A percentile compares a stretch with the other conserved stretches of the same genome.
These are phyloP conservation scores for Panicum virgatum DNA, from an alignment of 202 grass and related monocot species.

Conservation along the genomic window DNA sequence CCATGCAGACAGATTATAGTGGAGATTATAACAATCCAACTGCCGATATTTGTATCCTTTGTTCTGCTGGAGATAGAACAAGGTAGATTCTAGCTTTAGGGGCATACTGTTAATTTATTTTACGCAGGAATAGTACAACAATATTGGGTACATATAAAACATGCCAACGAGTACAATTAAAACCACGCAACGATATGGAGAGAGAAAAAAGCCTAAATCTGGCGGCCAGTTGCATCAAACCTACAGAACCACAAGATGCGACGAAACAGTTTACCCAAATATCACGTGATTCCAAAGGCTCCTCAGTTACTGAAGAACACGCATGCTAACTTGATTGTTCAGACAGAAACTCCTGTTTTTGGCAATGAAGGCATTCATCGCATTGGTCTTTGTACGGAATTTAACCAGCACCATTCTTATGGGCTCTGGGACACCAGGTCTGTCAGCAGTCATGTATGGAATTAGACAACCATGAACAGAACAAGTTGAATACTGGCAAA, in stretches of 20 bases:
- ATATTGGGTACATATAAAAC: conserved; percentile 19
- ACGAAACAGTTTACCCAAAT: not conserved
- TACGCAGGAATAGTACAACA: not conserved
- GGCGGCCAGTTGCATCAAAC: not conserved
- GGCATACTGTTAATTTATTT: conserved; percentile 8
- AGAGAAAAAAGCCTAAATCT: not conserved
- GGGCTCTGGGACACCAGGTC: conserved; percentile 58
- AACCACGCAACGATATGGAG: not conserved
- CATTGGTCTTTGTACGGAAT: conserved; percentile 67
- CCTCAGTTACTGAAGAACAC: conserved; percentile 80
- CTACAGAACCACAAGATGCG: not conserved
- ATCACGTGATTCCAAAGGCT: conserved; percentile 23
- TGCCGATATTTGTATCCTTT: not conserved
- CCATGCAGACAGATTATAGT: too few relatives aligned
- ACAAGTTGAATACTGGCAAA: conserved; percentile 17
- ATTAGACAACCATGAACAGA: conserved; percentile 15
- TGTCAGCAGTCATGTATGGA: conserved; percentile 32
- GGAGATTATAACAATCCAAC: too few relatives aligned
- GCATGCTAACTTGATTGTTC: conserved; percentile 60
- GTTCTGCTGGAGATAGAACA: not conserved
- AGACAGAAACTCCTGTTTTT: conserved; percentile 89
- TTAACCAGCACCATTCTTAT: conserved; percentile 64
- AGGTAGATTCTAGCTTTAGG: not conserved
- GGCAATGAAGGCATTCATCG: conserved; percentile 57
- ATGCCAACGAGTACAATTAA: not conserved